phyloP scores from a whole-genome alignment of 164 flowering plant genomes.

The Malania oleifera region DNA sequence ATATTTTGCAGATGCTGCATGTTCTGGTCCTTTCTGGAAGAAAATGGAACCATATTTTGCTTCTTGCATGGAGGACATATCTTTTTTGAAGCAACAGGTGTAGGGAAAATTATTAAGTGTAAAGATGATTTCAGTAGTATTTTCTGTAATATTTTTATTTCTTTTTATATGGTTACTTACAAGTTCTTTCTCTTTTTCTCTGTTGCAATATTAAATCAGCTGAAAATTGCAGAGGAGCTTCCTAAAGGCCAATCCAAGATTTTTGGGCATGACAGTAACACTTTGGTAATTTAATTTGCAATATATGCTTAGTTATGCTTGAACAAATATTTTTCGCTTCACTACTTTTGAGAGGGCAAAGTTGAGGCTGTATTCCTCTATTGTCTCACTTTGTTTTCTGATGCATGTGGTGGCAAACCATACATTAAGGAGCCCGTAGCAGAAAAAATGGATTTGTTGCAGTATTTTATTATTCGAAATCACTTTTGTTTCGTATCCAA shows the following conservation, averaged over 20 bases:
- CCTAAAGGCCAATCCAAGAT: conserved; percentile 24
- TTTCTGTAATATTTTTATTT: not conserved
- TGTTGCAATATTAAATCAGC: conserved; percentile 17
- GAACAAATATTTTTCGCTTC: not conserved
- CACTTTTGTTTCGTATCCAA: no score
- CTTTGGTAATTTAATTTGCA: conserved; percentile 22
- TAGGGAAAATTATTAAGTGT: not conserved
- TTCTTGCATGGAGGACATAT: conserved; percentile 38
- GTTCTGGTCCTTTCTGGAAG: conserved; percentile 73
- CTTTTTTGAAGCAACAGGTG: conserved; percentile 66
- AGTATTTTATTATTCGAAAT: no score
- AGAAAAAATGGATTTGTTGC: no score
- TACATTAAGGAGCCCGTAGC: no score
- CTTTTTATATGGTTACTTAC: conserved; percentile 1
- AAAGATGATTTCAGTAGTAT: not conserved
- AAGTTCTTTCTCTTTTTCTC: not conserved
- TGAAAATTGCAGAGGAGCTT: conserved; percentile 27
- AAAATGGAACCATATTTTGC: conserved; percentile 57
- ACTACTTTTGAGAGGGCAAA: not conserved
- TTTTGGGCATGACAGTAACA: conserved; percentile 16
- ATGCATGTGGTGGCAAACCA: no score
- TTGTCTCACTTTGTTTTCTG: no score
- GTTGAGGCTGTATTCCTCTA: no score
- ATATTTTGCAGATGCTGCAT: conserved; percentile 46
- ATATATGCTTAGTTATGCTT: not conserved